Percentiles rank a stretch among this genome's conserved stretches.
Evolutionary conservation across 1,284 basidiomycete genomes (phyloP).

Genomic region (Ustilago nuda): DNA sequence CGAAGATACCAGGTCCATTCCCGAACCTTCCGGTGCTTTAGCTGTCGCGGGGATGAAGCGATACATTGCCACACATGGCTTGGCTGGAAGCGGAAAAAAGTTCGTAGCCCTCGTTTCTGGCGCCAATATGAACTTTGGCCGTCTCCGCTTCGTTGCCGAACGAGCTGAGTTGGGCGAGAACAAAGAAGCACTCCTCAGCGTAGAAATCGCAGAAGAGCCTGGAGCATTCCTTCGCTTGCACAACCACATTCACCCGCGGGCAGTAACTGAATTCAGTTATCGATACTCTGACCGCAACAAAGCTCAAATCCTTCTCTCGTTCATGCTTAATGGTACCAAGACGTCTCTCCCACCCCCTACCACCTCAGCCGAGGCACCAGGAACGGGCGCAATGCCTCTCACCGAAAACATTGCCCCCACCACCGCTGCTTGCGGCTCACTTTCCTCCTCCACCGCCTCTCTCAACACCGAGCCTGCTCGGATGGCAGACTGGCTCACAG

Average conservation of each 20-base stretch:
- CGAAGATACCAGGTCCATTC: conserved; percentile 74
- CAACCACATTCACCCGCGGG: conserved; percentile 85
- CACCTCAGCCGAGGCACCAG: conserved; percentile 11
- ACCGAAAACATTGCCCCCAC: conserved; percentile 8
- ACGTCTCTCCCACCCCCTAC: background rate
- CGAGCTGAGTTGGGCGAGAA: conserved; percentile 97
- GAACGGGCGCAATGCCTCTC: conserved; percentile 27
- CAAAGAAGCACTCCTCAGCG: conserved; percentile 89
- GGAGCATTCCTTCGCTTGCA: conserved; percentile 93
- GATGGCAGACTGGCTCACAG: conserved; percentile 15
- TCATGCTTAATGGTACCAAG: conserved; percentile 75
- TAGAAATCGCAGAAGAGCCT: conserved; percentile 90
- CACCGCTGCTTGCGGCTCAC: background rate
- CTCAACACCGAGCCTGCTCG: conserved; percentile 3
- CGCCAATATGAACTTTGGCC: conserved; percentile 99
- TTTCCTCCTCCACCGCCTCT: conserved; percentile 9
- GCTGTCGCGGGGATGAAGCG: conserved; percentile 92
- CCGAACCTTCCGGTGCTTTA: conserved; percentile 96
- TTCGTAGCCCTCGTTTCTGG: conserved; percentile 94
- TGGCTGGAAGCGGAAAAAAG: conserved; percentile 83
- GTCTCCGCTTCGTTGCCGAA: conserved; percentile 95
- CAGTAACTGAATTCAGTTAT: conserved; percentile 97
- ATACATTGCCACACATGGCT: conserved; percentile 83
- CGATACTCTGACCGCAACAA: conserved; percentile 74
- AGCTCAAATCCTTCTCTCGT: conserved; percentile 90